Evolutionary conservation across 345 rosid species (phyloP).

Genomic region (Ceriops decandra): DNA sequence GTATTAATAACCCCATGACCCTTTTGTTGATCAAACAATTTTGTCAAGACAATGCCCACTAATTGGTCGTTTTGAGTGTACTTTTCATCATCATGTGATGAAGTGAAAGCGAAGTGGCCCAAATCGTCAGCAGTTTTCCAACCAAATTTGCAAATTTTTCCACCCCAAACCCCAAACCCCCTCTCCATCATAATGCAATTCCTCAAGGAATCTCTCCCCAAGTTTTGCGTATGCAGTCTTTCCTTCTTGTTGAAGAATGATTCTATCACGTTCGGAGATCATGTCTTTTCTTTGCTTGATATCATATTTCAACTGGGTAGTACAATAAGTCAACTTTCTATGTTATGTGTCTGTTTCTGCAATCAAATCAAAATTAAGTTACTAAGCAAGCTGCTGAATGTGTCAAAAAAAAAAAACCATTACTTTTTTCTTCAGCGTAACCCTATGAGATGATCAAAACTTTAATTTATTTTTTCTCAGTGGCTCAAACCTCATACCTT

Average conservation of each 20-base stretch:
- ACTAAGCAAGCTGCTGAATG: no score
- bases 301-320: no score
- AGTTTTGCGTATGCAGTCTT: not conserved
- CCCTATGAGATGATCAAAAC: no score
- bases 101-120: constrained; percentile 28
- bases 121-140: constrained; percentile 14
- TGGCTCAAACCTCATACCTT: no score
- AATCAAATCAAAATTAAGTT: no score
- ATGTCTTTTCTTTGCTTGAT: no score
- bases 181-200: not conserved
- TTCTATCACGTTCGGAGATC: not conserved
- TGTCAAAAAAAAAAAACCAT: no score
- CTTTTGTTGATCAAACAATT: constrained; percentile 13
- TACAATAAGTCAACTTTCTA: no score
- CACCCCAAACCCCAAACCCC: no score
- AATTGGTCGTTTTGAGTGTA: constrained; percentile 24
- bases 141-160: constrained; percentile 22
- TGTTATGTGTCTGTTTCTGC: no score
- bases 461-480: no score
- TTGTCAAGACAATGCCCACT: constrained; percentile 20
- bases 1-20: not conserved
- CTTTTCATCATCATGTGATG: constrained; percentile 18
- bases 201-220: constrained; percentile 3
- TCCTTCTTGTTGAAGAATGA: not conserved
- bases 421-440: no score